Base-by-base conservation (phyloP, 2,329 filamentous ascomycete species). In the Tolypocladium paradoxum region DNA sequence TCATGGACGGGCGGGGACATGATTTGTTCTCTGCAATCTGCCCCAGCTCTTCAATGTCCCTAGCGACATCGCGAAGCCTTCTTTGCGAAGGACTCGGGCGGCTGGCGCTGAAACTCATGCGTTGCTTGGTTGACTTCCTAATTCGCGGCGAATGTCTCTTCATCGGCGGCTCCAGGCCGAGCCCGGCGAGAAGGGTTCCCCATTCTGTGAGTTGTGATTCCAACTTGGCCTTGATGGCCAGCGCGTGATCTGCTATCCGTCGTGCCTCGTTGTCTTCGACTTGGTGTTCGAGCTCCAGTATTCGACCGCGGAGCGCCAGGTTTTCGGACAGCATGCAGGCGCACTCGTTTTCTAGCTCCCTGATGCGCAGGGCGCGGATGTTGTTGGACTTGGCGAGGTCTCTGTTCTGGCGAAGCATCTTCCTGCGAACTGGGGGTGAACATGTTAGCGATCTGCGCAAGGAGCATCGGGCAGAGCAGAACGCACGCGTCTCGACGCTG, bases 351-450 rank as follows among this genome's bases (percentile, higher is more conserved):
- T 92, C 88, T 54, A 93, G 77, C 57, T 77, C 81, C 55, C 88
- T 83, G 61, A 93, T 91, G 59, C 85, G 84, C 34, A 89, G 76
- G 34, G 86, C 87, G 67, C 91, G 87, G 50, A 80, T 78, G 27
- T 88, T 89, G 70, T 95, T 93, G 62, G 79, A 82, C 65, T 84
- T 83, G 57, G 88, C 88, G 58, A 93, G 85, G 63, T 93, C 88
- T 69, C 87, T 81, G 66, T 95, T 95, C 67, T 93, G 89, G 52
- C 88, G 81, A 62, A 91, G 75, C 65, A 91, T 89, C 65, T 86
- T 84, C 63, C 85, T 81, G 66, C 88, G 87, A 55, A 92, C 87
- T 91, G 40, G 31, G 29, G 16, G 24, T 27, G 12, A 24, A 27
- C 12, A 56, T 48, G n/a, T 18, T 52, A 51, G 45, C 53, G 51